Conservation (phyloP, 169 alveolate species). For the Cryptosporidium felis region DNA sequence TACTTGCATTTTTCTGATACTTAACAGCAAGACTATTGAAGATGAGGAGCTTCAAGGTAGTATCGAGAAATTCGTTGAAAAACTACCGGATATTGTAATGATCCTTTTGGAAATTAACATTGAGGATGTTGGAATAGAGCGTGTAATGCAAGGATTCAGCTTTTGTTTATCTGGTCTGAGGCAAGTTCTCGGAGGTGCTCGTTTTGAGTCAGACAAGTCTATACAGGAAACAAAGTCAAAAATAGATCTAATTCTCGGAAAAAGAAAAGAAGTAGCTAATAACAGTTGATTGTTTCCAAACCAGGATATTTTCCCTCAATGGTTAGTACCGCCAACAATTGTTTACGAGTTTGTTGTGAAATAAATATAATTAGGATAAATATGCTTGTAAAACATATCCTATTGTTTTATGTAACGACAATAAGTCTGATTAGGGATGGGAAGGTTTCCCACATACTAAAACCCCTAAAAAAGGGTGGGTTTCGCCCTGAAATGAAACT, state of each 20-base stretch:
- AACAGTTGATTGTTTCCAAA: not conserved
- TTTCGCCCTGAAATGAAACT: constrained; percentile 19
- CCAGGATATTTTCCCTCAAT: not conserved
- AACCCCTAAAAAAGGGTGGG: constrained; percentile 19
- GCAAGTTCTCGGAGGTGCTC: not conserved
- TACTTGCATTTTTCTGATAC: not conserved
- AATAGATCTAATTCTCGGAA: not conserved
- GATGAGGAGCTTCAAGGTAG: not conserved
- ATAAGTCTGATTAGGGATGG: constrained; percentile 19
- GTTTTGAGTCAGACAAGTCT: not conserved
- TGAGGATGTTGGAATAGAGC: not conserved
- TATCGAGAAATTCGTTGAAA: not conserved
- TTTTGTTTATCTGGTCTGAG: not conserved
- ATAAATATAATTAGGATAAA: not conserved
- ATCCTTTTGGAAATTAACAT: not conserved
- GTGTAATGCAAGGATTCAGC: not conserved
- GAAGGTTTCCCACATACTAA: not conserved
- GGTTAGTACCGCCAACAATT: not conserved
- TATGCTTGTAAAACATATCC: not conserved
- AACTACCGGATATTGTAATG: not conserved
- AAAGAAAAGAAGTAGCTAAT: not conserved
- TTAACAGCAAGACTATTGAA: not conserved
- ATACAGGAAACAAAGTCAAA: not conserved
- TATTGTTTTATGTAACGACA: not conserved
- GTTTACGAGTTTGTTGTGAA: not conserved